Evolutionary conservation across 306 rosid species (phyloP), one percentile per base, ranked within the genome.

Genomic region (Benincasa hispida): DNA sequence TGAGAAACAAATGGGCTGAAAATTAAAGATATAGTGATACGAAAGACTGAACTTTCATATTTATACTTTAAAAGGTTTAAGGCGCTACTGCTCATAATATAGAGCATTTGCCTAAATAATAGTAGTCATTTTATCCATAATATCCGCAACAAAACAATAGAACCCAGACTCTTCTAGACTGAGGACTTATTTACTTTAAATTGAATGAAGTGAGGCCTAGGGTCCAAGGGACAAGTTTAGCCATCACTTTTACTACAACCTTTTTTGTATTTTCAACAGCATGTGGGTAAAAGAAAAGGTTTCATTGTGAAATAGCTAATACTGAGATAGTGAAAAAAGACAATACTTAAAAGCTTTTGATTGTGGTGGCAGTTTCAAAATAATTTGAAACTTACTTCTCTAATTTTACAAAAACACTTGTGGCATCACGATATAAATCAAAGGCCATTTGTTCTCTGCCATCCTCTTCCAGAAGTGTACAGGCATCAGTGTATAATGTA

Each of bases 361-460:
- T 54, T 57, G 12, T 6, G 63, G 12, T 6, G 63, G 47, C n/a
- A 54, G 50, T 48, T 54, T 74, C 50, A 74, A 39, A 59, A 60
- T 59, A 42, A 24, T 45, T 25, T 17, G 75, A 18, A 82, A 84
- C 98, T 86, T 88, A 94, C 98, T 87, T 94, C 85, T 94, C 93
- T 77, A 89, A 87, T 85, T 91, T 91, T 77, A 94, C 76, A 78
- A 87, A 88, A 66, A 86, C 88, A 78, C 81, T 84, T 37, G 95
- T 81, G 14, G 88, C 92, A 80, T 87, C 97, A 74, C 96, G 91
- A 80, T 94, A 94, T 21, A 94, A 80, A 85, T 94, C 98, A 87
- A 94, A 94, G 61, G 98, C 85, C 98, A 94, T 94, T 86, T 94
- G 98, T 68, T 94, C 97, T 82, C 80, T 91, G 59, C 83, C 95